Evolutionary conservation across 495 filamentous ascomycete genomes (phyloP).

Genomic region (Clavariopsis aquatica): DNA sequence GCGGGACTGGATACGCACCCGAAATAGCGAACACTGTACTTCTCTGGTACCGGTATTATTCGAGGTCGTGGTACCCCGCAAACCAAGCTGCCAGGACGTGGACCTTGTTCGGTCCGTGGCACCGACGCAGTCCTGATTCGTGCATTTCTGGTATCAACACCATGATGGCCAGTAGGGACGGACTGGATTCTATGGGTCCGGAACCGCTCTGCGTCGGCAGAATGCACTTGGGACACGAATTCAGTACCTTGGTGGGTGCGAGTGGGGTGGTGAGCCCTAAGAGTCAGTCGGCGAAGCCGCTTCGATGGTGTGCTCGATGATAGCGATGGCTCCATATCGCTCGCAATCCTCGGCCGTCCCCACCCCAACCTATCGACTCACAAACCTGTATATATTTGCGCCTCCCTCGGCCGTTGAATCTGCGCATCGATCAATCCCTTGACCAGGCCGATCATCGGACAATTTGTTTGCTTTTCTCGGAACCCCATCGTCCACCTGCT

Average conservation of each 20-base stretch:
- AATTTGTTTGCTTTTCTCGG: constrained; percentile 3
- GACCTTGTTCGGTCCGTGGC: constrained; percentile 28
- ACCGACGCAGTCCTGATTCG: constrained; percentile 21
- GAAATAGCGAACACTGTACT: constrained; percentile 13
- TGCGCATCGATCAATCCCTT: neutral
- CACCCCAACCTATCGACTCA: constrained; percentile 21
- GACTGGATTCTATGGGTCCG: neutral
- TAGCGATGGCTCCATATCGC: constrained; percentile 32
- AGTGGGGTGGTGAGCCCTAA: constrained; percentile 14
- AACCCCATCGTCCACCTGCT: too few relatives aligned
- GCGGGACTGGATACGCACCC: constrained; percentile 16
- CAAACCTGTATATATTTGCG: neutral
- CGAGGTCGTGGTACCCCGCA: constrained; percentile 10
- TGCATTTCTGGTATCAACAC: constrained; percentile 14
- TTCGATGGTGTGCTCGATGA: constrained; percentile 39
- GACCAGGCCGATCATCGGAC: neutral
- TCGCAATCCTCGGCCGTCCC: constrained; percentile 32
- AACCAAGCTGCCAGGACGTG: constrained; percentile 22
- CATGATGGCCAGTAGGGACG: constrained; percentile 27
- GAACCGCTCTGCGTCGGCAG: constrained; percentile 19
- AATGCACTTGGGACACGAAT: constrained; percentile 13
- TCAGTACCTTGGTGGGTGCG: constrained; percentile 13
- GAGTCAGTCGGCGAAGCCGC: constrained; percentile 10
- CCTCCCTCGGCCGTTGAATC: neutral
- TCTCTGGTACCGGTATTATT: constrained; percentile 23